phyloP scores from a whole-genome alignment of 2,329 filamentous ascomycete genomes.

The Fusarium aywerte region DNA sequence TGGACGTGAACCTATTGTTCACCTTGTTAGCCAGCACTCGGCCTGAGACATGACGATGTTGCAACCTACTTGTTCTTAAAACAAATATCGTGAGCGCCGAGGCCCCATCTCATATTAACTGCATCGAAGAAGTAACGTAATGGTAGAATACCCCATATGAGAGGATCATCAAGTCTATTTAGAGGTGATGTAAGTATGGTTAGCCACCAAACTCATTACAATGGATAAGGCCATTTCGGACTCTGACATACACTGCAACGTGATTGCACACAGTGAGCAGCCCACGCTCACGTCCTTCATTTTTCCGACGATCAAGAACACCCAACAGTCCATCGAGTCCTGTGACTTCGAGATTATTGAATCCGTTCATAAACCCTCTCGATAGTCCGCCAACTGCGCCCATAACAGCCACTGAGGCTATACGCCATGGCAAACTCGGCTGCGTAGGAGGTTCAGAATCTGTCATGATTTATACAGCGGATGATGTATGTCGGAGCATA shows the following conservation, averaged over 20 bases:
- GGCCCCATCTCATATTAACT: conserved; percentile 83
- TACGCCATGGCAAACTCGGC: conserved; percentile 75
- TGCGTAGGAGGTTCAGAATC: conserved; percentile 48
- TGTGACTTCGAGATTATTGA: conserved; percentile 79
- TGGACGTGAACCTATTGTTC: conserved; percentile 68
- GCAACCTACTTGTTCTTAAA: conserved; percentile 80
- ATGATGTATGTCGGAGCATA: neutral
- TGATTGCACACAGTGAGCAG: conserved; percentile 76
- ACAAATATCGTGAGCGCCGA: conserved; percentile 95
- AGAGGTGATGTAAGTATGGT: neutral
- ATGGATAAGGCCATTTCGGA: neutral
- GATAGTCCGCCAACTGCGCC: conserved; percentile 76
- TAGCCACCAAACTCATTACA: neutral
- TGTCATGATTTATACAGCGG: conserved; percentile 30
- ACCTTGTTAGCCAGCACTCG: neutral
- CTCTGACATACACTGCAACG: conserved; percentile 53
- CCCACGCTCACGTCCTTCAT: conserved; percentile 74
- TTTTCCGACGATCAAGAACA: conserved; percentile 77
- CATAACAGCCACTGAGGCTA: conserved; percentile 79
- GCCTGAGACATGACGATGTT: neutral
- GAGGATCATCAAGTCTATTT: conserved; percentile 85
- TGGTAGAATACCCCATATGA: conserved; percentile 92
- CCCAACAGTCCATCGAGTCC: conserved; percentile 81
- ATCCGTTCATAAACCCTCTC: conserved; percentile 77
- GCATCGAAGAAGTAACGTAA: conserved; percentile 76